Evolutionary conservation across 169 alveolate genomes (phyloP), one percentile per base, ranked within the genome.

Genomic region (Eimeria necatrix): DNA sequence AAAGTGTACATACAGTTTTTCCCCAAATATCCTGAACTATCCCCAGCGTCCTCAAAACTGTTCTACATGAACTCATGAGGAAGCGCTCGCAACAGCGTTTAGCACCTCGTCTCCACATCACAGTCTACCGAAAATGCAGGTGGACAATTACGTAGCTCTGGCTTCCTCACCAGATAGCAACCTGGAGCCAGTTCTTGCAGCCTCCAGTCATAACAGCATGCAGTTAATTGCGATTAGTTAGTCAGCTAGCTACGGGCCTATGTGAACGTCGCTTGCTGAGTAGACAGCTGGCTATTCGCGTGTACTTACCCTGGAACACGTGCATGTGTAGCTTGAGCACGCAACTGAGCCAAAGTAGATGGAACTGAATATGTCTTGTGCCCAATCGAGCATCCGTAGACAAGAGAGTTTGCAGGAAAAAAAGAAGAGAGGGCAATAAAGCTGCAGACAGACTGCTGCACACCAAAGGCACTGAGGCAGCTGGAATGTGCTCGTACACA

Each of bases 371-470:
- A 18, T 93, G 95, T 8, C 74, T 81, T 22, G 93, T 61, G 24
- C 93, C 81, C 46, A 73, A n/a, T n/a, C 32, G 52, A 53, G 26
- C 74, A 46, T 78, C 93, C 49, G 94, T 48, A 6, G 84, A 76
- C 51, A 94, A 64, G 9, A 94, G 48, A 52, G 56, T n/a, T 12
- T 49, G 78, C 9, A 94, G 52, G 78, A 96, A 95, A 80, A 96
- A 86, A 59, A 96, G 94, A 20, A 96, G 73, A n/a, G 85, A 80
- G 24, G 97, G 97, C 76, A 96, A 92, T 71, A 96, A 81, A 51
- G 94, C 71, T n/a, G 97, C 81, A 24, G 96, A 96, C 48, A 94
- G 94, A 20, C 94, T 76, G 26, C 81, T 93, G 22, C 95, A 89
- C 56, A 96, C 90, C 60, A 61, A 87, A 9, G 94, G 93, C 24